Conservation (phyloP, 768 basidiomycete species). For the Boletus speciosus region DNA sequence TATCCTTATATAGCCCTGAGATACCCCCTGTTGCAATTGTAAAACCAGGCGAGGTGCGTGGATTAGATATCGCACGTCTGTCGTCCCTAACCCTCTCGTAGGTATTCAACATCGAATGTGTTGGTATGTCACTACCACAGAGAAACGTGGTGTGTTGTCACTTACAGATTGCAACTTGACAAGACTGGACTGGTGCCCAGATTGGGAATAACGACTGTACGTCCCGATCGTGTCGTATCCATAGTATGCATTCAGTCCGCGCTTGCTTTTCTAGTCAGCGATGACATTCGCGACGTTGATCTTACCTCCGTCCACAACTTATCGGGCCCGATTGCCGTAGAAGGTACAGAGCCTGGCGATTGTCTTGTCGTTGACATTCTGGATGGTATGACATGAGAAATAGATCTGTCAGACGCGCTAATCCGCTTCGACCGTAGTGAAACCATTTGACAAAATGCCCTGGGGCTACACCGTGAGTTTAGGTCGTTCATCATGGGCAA, state of each 20-base stretch:
- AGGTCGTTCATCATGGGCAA: no score
- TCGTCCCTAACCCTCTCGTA: constrained; percentile 19
- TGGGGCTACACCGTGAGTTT: constrained; percentile 70
- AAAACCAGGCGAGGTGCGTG: constrained; percentile 53
- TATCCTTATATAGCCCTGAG: constrained; percentile 44
- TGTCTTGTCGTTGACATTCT: constrained; percentile 77
- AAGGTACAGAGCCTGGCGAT: constrained; percentile 76
- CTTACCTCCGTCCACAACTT: constrained; percentile 67
- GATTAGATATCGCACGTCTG: background rate
- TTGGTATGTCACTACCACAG: constrained; percentile 40
- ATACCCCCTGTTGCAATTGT: constrained; percentile 62
- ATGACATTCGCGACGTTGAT: constrained; percentile 66
- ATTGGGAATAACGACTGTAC: constrained; percentile 72
- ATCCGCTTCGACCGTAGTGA: constrained; percentile 37
- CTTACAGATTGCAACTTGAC: background rate
- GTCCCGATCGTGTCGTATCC: constrained; percentile 13
- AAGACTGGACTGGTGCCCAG: constrained; percentile 79
- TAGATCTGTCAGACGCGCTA: background rate
- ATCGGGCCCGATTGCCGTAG: constrained; percentile 71
- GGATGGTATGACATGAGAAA: constrained; percentile 44
- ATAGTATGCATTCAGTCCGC: background rate
- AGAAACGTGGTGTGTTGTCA: background rate
- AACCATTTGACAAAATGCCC: constrained; percentile 70
- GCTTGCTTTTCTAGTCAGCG: constrained; percentile 41
- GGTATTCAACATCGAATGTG: constrained; percentile 70